Percentiles rank a stretch among this genome's conserved stretches.
These are phyloP conservation scores for Sclerotiophoma versabilis DNA, from an alignment of 2,329 filamentous ascomycete species.

Conservation along the genomic window DNA sequence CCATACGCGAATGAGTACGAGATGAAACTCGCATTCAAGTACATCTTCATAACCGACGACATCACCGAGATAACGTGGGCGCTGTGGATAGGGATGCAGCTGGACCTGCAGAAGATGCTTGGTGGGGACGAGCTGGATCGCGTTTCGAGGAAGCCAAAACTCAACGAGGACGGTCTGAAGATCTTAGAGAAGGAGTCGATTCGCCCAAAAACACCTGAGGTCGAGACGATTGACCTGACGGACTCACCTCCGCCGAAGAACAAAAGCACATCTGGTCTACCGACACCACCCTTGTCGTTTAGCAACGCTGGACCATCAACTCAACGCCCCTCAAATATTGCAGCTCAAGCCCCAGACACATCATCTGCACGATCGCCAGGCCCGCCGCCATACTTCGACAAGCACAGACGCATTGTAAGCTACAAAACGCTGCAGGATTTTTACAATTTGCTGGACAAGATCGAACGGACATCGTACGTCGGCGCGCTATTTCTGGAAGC, in stretches of 20 bases:
- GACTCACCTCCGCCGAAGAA: neutral
- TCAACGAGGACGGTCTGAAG: neutral
- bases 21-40: conserved; percentile 30
- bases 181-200: neutral
- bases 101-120: conserved; percentile 15
- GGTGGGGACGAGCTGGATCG: neutral
- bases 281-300: neutral
- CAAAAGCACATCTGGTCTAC: neutral
- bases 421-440: conserved; percentile 36
- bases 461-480: conserved; percentile 29
- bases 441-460: conserved; percentile 36
- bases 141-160: neutral
- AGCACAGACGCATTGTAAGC: conserved; percentile 18
- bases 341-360: too few relatives aligned
- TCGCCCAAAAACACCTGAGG: conserved; percentile 1
- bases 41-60: conserved; percentile 27
- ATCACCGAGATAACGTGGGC: conserved; percentile 28
- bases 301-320: too few relatives aligned
- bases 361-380: neutral
- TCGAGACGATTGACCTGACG: conserved; percentile 5
- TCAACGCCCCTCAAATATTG: too few relatives aligned
- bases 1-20: conserved; percentile 39
- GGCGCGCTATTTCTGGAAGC: conserved; percentile 32
- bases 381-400: neutral
- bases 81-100: conserved; percentile 30